These are phyloP conservation scores for Trichoderma aggressivum DNA, from an alignment of 2,329 filamentous ascomycete species.

Conservation along the genomic window DNA sequence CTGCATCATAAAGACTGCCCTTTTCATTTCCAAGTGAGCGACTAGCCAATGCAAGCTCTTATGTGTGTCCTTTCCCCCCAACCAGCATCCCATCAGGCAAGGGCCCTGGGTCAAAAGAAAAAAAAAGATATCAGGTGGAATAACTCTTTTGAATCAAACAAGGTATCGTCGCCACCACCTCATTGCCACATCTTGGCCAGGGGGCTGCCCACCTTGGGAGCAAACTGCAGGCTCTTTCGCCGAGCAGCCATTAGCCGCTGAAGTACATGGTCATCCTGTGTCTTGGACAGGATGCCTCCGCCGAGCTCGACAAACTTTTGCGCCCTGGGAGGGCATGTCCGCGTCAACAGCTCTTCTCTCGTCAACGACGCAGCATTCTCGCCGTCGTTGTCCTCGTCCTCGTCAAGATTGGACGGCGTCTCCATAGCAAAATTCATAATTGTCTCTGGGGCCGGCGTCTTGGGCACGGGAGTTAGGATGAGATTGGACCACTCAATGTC, in stretches of 20 bases:
- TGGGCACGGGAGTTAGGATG: constrained; percentile 54
- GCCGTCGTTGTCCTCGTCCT: constrained; percentile 33
- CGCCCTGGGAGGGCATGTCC: constrained; percentile 55
- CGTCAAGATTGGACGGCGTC: constrained; percentile 39
- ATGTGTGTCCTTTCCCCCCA: not conserved
- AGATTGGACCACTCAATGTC: constrained; percentile 42
- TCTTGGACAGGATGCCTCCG: constrained; percentile 43
- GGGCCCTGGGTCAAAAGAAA: not conserved
- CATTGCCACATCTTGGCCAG: constrained; percentile 54
- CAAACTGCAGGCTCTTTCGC: constrained; percentile 74
- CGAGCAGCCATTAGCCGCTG: constrained; percentile 67
- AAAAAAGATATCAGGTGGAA: not conserved
- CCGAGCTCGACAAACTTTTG: constrained; percentile 39
- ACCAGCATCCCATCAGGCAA: not conserved
- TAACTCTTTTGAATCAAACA: not conserved
- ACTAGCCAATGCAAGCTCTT: constrained; percentile 8
- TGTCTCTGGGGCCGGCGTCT: constrained; percentile 55
- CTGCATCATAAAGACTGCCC: not conserved
- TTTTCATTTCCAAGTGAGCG: constrained; percentile 11
- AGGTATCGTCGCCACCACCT: not conserved
- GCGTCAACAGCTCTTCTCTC: constrained; percentile 42
- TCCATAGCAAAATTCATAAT: constrained; percentile 52
- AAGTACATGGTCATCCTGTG: constrained; percentile 56
- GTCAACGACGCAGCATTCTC: constrained; percentile 29
- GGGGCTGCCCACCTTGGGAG: constrained; percentile 71